Percentiles rank a stretch among this genome's conserved stretches.
These are phyloP conservation scores for Diaporthe sp. DNA, from an alignment of 2,329 filamentous ascomycete genomes.

Conservation along the genomic window DNA sequence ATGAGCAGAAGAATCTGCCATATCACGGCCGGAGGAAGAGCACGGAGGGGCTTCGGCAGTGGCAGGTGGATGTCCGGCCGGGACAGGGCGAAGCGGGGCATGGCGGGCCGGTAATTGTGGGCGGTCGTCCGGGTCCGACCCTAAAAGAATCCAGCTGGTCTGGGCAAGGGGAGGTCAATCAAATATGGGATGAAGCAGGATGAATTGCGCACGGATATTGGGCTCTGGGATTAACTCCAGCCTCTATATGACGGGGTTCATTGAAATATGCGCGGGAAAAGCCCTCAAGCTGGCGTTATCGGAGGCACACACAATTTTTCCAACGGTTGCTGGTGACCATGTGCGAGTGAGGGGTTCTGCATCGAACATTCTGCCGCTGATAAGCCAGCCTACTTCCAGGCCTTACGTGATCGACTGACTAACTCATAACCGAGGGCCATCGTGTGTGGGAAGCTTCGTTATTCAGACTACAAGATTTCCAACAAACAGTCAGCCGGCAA, in stretches of 20 bases:
- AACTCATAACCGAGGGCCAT: not conserved
- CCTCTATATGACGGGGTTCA: not conserved
- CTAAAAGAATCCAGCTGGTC: not conserved
- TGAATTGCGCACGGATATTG: not conserved
- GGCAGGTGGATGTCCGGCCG: conserved; percentile 39
- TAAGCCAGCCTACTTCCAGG: not conserved
- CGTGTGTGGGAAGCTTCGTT: not conserved
- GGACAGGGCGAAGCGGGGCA: conserved; percentile 41
- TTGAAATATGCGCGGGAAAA: not conserved
- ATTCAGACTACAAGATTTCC: not conserved
- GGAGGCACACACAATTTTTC: not conserved
- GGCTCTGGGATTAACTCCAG: not conserved
- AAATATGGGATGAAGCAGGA: not conserved
- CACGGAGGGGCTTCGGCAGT: conserved; percentile 48
- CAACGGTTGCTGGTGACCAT: not conserved
- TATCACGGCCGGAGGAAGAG: conserved; percentile 52
- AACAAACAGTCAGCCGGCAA: not conserved
- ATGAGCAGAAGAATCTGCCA: conserved; percentile 66
- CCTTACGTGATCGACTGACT: conserved; percentile 28
- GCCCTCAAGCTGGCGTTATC: not conserved
- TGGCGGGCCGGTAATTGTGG: conserved; percentile 22
- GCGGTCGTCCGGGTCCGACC: not conserved
- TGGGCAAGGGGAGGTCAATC: not conserved
- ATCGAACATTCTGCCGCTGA: conserved; percentile 12
- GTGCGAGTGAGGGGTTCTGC: conserved; percentile 18